A percentile compares a stretch with the other conserved stretches of the same genome.
These are phyloP conservation scores for Amesomyces nigricolor DNA, from an alignment of 2,329 filamentous ascomycete species.

Conservation along the genomic window DNA sequence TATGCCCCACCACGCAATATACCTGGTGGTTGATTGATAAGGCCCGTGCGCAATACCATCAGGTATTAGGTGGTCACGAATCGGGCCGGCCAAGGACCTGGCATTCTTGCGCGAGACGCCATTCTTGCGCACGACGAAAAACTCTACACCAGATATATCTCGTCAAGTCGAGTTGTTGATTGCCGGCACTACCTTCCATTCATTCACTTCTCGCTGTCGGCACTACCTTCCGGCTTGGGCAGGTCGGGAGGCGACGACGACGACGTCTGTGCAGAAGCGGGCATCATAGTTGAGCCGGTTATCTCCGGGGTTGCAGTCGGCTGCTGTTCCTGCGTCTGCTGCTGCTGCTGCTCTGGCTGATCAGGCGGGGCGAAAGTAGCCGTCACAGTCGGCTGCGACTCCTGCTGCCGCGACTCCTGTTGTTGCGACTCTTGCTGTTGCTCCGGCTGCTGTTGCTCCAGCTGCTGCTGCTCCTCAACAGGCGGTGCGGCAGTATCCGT, in stretches of 20 bases:
- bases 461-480: neutral
- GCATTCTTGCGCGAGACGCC: no score
- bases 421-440: neutral
- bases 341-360: neutral
- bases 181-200: no score
- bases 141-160: no score
- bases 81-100: no score
- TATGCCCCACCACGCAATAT: no score
- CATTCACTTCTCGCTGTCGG: neutral
- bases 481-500: neutral
- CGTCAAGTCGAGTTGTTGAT: no score
- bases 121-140: no score
- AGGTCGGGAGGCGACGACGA: neutral
- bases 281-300: neutral
- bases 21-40: no score
- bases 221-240: constrained; percentile 5
- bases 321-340: neutral
- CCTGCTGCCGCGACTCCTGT: neutral
- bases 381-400: neutral
- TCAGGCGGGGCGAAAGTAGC: neutral
- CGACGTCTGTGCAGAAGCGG: neutral
- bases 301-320: neutral
- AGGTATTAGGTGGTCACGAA: neutral
- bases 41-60: neutral
- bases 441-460: neutral